These are phyloP conservation scores for Monosporascus cannonballus DNA, from an alignment of 2,329 filamentous ascomycete genomes.

Conservation along the genomic window DNA sequence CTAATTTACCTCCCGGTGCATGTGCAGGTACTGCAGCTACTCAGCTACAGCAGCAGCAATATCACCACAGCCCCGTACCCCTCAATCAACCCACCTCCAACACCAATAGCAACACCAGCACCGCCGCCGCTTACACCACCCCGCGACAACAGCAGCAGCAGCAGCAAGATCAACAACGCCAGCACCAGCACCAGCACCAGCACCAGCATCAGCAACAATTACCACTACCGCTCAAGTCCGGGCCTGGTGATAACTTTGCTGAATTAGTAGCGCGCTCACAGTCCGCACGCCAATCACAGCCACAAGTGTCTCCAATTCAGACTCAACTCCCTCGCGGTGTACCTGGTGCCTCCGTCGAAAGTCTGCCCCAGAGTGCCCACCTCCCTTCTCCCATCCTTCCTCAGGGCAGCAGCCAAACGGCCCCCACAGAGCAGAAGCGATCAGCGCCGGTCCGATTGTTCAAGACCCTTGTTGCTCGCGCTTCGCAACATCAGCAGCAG, in stretches of 20 bases:
- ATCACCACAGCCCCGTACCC: slow-evolving; percentile 5
- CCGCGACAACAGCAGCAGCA: slow-evolving; percentile 18
- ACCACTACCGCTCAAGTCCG: slow-evolving; percentile 23
- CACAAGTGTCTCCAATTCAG: slow-evolving; percentile 26
- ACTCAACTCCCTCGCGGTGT: slow-evolving; percentile 29
- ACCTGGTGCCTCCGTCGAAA: slow-evolving; percentile 35
- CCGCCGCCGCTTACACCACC: slow-evolving; percentile 16
- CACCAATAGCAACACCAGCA: slow-evolving; percentile 25
- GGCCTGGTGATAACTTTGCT: slow-evolving; percentile 36
- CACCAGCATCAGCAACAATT: slow-evolving; percentile 20
- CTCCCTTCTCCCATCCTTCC: slow-evolving; percentile 19
- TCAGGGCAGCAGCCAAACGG: slow-evolving; percentile 15
- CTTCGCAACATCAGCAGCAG: slow-evolving; percentile 26
- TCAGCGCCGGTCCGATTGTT: slow-evolving; percentile 45
- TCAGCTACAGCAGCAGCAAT: slow-evolving; percentile 12
- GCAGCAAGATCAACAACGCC: slow-evolving; percentile 21
- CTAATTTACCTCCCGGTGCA: not conserved
- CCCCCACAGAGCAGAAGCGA: slow-evolving; percentile 37
- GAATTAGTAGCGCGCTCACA: slow-evolving; percentile 46
- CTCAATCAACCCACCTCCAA: slow-evolving; percentile 22
- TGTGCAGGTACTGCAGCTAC: not conserved
- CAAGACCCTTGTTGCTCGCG: slow-evolving; percentile 45
- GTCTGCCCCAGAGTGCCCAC: slow-evolving; percentile 28
- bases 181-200: slow-evolving; percentile 12
- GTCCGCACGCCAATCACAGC: slow-evolving; percentile 41